Evolutionary conservation across 2,329 filamentous ascomycete species (phyloP), one percentile per base, ranked within the genome.

Genomic region (Penicillium sp.): DNA sequence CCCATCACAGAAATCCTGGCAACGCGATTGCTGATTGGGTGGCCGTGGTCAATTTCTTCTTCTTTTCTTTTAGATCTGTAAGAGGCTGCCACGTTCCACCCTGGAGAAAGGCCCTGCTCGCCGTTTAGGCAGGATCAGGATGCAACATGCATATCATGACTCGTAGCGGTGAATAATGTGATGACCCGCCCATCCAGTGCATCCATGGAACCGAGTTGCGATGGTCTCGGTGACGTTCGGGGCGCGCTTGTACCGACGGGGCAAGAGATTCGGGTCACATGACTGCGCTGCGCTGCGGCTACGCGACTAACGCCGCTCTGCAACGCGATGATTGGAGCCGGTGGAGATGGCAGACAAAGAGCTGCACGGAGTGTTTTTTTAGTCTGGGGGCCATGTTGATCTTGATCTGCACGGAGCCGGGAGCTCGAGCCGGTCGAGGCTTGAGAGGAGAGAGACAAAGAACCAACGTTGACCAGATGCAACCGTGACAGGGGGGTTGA

Each of bases 401-500:
- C 50, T 41, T 38, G 50, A 55, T 55, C 52, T 55, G 48, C 50
- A 54, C 48, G 41, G 48, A 47, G 18, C 17, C 16, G 6, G 5
- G 16, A 32, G 14, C 16, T 23, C 21, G 21, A 23, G 7, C 21
- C 21, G 21, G 11, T 23, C 21, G 11, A 23, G 21, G 21, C 21
- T 23, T 7, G 21, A 23, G 21, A 7, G 21, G 7, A 7, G 21
- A 11, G 6, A 32, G 17, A 32, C 29, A 15, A 17, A 32, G n/a
- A 4, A 6, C 2, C 4, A 16, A 15, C 29, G 18, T 32, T 19
- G 8, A 11, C n/a, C 17, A 32, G 14, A 32, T 17, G 18, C 29
- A 19, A 30, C n/a, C n/a, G 29, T 19, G 29, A 16, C 29, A n/a
- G n/a, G n/a, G n/a, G n/a, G n/a, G n/a, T n/a, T n/a, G n/a, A n/a